Base-by-base conservation (phyloP, 305 asterid species). In the Rubia peregrina region DNA sequence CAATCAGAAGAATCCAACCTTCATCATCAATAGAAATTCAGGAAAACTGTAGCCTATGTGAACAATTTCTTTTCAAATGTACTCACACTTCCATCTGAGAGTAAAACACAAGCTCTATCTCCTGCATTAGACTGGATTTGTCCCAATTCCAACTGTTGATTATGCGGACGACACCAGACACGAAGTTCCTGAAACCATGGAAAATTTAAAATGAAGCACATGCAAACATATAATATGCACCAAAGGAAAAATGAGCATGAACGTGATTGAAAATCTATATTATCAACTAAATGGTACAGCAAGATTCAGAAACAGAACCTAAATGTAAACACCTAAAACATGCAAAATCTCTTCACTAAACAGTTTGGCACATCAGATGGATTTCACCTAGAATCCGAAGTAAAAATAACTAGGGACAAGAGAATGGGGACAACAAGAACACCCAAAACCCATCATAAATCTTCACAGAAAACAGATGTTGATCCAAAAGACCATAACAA, bases 61-160 rank as follows among this genome's bases (percentile, higher is more conserved):
- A 63, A 74, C 41, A 64, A 36, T 77, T 67, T 36, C 19, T 12
- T 57, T 48, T 71, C 61, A 74, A 49, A 66, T 68, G 78, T 77
- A 85, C 96, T 83, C 79, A 90, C 96, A 73, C 76, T 87, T 83
- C 83, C 89, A 77, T 86, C 93, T 8, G 84, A 71, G 61, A 86
- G 86, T 77, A 82, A 77, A 74, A 92, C 86, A 40, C 77, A 77
- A 75, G 90, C 91, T 78, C 78, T 83, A 76, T 86, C 90, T 72
- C 92, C 97, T 65, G 86, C 81, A 80, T 86, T 85, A 72, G 91
- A 87, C 75, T 79, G 87, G 73, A 88, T 85, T 63, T 86, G 84
- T 65, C 97, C 98, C 48, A 66, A 78, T 65, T 81, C 92, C 96
- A 91, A 92, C 53, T 64, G 77, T 65, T 83, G 83, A 77, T 78